phyloP scores from a whole-genome alignment of 1,284 basidiomycete genomes.

The Meripilus lineatus region DNA sequence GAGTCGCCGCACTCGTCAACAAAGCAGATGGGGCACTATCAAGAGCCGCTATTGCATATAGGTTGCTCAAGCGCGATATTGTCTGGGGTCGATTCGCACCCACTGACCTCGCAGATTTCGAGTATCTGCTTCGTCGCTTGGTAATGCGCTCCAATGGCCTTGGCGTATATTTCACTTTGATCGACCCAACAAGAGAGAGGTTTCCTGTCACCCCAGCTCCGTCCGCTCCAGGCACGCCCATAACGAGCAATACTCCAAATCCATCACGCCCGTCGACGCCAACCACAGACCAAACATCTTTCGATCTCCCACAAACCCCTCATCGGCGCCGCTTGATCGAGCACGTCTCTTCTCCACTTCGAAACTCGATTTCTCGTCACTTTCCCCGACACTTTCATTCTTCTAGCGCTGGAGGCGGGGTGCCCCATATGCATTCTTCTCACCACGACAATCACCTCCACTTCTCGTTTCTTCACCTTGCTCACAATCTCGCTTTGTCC shows the following conservation, averaged over 20 bases:
- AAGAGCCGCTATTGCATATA: slow-evolving; percentile 47
- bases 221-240: slow-evolving; percentile 37
- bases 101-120: slow-evolving; percentile 51
- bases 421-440: slow-evolving; percentile 5
- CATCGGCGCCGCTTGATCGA: background rate
- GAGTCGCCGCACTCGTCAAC: slow-evolving; percentile 34
- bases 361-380: slow-evolving; percentile 2
- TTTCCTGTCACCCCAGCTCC: slow-evolving; percentile 50
- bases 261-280: slow-evolving; percentile 15
- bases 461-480: slow-evolving; percentile 24
- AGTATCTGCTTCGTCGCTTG: slow-evolving; percentile 45
- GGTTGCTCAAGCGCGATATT: slow-evolving; percentile 60
- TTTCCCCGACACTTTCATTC: slow-evolving; percentile 1
- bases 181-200: slow-evolving; percentile 54
- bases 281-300: background rate
- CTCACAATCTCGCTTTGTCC: slow-evolving; percentile 19
- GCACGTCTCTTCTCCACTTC: slow-evolving; percentile 1
- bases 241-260: slow-evolving; percentile 8
- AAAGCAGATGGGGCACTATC: slow-evolving; percentile 53
- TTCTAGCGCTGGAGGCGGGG: background rate
- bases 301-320: background rate
- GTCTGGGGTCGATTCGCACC: slow-evolving; percentile 63
- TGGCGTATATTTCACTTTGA: slow-evolving; percentile 56
- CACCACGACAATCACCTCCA: slow-evolving; percentile 24
- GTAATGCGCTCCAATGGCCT: slow-evolving; percentile 61